Percentiles rank a stretch among this genome's conserved stretches.
Conservation (phyloP, 2,329 filamentous ascomycete species). For the Acephala macrosclerotiorum region DNA sequence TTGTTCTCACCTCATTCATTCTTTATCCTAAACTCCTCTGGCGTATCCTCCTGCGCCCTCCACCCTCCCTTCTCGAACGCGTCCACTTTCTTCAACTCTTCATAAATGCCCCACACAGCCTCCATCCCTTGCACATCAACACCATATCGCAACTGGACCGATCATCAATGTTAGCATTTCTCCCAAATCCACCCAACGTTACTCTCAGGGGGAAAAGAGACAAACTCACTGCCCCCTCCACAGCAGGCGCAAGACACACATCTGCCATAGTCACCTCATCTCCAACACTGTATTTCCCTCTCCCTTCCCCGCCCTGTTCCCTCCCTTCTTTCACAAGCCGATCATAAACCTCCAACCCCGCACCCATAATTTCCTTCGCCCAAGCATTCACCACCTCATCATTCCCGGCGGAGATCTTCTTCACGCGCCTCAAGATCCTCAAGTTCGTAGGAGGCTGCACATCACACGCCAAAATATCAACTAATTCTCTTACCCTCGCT, state of each 20-base stretch:
- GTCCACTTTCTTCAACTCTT: constrained; percentile 54
- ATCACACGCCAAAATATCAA: constrained; percentile 62
- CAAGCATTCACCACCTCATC: constrained; percentile 50
- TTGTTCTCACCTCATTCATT: neutral
- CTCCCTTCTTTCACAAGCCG: constrained; percentile 43
- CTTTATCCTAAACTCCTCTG: constrained; percentile 51
- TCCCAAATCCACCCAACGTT: no score
- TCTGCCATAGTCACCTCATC: constrained; percentile 65
- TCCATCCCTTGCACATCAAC: constrained; percentile 60
- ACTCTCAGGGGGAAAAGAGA: no score
- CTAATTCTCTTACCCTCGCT: constrained; percentile 60
- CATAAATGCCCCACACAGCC: constrained; percentile 53
- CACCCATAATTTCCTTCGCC: constrained; percentile 58
- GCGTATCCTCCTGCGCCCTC: constrained; percentile 61
- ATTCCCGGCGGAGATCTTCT: constrained; percentile 50
- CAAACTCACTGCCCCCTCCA: constrained; percentile 60
- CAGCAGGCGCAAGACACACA: constrained; percentile 62
- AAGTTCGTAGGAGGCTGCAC: constrained; percentile 68
- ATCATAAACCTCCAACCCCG: constrained; percentile 66
- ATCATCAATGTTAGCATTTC: no score
- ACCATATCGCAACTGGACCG: constrained; percentile 45
- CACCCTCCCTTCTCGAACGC: constrained; percentile 62
- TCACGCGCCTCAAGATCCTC: constrained; percentile 57
- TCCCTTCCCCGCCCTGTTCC: constrained; percentile 32
- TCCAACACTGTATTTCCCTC: constrained; percentile 62